Evolutionary conservation across 176 grass and related monocot species (phyloP), one percentile per base, ranked within the genome.

Genomic region (Carex cristatella): DNA sequence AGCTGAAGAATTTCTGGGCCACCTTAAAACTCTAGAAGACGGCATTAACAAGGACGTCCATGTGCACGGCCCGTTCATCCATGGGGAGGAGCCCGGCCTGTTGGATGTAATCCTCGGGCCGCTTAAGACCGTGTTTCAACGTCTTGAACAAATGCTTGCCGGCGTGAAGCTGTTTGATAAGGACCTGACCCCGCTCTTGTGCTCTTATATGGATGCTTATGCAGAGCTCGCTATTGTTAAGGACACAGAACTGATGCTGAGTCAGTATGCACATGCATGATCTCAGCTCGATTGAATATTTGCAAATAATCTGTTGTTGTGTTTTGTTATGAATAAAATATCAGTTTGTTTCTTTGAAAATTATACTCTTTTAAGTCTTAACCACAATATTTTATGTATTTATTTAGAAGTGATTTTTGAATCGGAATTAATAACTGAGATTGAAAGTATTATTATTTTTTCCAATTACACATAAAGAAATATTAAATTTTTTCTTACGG

Each of bases 21-120:
- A 80, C 0, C 11, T 84, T 11, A 70, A 60, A 55, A 77, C 48
- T 51, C 48, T 89, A 63, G 79, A 89, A 10, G n/a, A 77, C 7
- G 82, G 84, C 3, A 61, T 89, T 61, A 35, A 58, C 11, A 81
- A 69, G 13, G 88, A 89, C 0, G 12, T 89, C 31, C 81, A 61
- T 12, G 38, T 46, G 15, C 75, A 81, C 8, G 88, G 58, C 8
- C 31, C 59, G 16, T 83, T 82, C 48, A 27, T 83, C 57, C 33
- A 77, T 46, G 84, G 84, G 0, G 31, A 69, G 33, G 35, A 27
- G 23, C 80, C 88, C 3, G 79, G 88, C 10, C 49, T 72, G 1
- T 10, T 86, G 23, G 84, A 84, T 61, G 10, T 86, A 10, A 61
- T 90, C 18, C 4, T 84, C 28, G 46, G 69, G 5, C 0, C 4